Base-by-base conservation (phyloP, 441 rosid species). In the Omphalea diandra region DNA sequence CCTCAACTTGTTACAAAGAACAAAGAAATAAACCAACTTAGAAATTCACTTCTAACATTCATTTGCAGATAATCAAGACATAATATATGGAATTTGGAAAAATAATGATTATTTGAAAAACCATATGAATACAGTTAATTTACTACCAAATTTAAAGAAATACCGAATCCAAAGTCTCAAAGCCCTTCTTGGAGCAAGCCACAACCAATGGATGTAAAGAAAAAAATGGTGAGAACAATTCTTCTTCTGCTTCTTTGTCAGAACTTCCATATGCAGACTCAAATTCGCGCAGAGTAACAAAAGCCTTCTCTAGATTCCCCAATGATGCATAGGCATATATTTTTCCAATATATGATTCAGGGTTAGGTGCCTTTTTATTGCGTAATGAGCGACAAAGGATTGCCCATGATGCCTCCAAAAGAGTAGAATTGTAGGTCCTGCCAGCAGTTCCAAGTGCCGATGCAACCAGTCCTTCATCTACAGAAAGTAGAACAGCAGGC, bases 141-240 rank as follows among this genome's bases (percentile, higher is more conserved):
- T 65, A 65, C 50, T 56, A 43, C 3, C 29, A 57, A 54, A 36
- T 64, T 72, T 62, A 53, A 52, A 55, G 68, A 70, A 72, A 83
- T 89, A 93, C 97, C 73, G 76, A 79, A 79, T 95, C 99, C 83
- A 95, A 73, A 53, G 97, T 88, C 83, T 86, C 97, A 73, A 89
- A 95, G 38, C 98, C 97, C 67, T 85, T 90, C 81, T 83, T 86
- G 75, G 94, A 80, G 90, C 96, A 93, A 3, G 96, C 97, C 75
- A 86, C 77, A 59, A 82, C 99, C 76, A 95, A 78, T 1, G 99
- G 96, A 69, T 83, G 36, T 67, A 95, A 76, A 15, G 91, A 88
- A 73, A 89, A 86, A 75, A 95, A 93, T 35, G 99, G 99, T 5
- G 96, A 93, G 77, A 95, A 88, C 74, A 88, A 18, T 74, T 90